Percentiles rank a stretch among this genome's conserved stretches.
These are phyloP conservation scores for Ammopiptanthus mongolicus DNA, from an alignment of 306 rosid species.

Conservation along the genomic window DNA sequence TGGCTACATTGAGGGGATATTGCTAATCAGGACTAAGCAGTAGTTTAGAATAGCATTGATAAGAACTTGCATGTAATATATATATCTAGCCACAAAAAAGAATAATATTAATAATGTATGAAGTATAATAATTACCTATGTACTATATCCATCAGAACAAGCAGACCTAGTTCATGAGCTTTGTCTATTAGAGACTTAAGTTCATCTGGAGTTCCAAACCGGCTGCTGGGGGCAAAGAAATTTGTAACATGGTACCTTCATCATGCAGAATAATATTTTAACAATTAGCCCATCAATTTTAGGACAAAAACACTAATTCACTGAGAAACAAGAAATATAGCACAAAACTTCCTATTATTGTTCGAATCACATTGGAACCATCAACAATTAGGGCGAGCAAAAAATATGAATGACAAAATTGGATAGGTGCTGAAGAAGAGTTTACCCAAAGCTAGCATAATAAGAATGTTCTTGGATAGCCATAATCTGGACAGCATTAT, in stretches of 20 bases:
- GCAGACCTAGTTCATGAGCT: slow-evolving; percentile 93
- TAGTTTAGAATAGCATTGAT: background rate
- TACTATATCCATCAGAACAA: slow-evolving; percentile 99
- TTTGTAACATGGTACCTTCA: slow-evolving; percentile 94
- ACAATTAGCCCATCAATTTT: background rate
- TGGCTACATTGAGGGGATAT: slow-evolving; percentile 57
- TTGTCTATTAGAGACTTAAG: slow-evolving; percentile 86
- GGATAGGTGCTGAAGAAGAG: slow-evolving; percentile 14
- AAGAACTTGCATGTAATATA: slow-evolving; percentile 8
- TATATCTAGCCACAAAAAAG: background rate
- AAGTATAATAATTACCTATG: slow-evolving; percentile 62
- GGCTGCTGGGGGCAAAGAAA: slow-evolving; percentile 97
- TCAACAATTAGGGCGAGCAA: background rate
- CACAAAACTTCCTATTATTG: background rate
- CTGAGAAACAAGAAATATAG: slow-evolving; percentile 14
- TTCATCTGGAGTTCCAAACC: slow-evolving; percentile 96
- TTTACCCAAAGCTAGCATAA: slow-evolving; percentile 98
- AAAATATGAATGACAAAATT: background rate
- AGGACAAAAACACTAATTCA: slow-evolving; percentile 7
- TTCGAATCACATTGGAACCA: slow-evolving; percentile 8
- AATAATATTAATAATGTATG: background rate
- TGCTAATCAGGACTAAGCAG: slow-evolving; percentile 27
- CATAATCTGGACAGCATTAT: slow-evolving; percentile 99
- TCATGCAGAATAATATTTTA: slow-evolving; percentile 15
- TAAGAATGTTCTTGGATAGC: slow-evolving; percentile 99